A percentile compares a stretch with the other conserved stretches of the same genome.
phyloP scores from a whole-genome alignment of 2,329 filamentous ascomycete genomes.

The Fusarium phyllophilum region DNA sequence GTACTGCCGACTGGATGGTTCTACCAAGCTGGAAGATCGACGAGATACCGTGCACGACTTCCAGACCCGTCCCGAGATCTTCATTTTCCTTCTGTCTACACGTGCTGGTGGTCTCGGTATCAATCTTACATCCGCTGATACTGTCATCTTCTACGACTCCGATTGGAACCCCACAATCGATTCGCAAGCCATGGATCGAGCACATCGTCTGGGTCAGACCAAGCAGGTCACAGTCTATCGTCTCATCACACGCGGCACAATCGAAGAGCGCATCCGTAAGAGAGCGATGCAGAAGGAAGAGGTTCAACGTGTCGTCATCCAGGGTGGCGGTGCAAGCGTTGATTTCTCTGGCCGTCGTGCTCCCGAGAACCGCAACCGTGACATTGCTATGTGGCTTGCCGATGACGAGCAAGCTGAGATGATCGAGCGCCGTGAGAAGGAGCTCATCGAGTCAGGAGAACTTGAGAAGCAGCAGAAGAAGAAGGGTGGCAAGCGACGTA shows the following conservation, averaged over 20 bases:
- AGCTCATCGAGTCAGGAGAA: constrained; percentile 79
- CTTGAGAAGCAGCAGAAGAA: constrained; percentile 72
- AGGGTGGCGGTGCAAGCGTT: constrained; percentile 87
- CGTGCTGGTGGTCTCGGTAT: constrained; percentile 98
- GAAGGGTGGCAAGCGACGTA: constrained; percentile 68
- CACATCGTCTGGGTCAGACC: constrained; percentile 96
- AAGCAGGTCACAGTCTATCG: constrained; percentile 97
- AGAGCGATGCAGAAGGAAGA: constrained; percentile 98
- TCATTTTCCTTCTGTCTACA: constrained; percentile 95
- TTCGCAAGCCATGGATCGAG: constrained; percentile 98
- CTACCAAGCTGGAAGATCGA: constrained; percentile 95
- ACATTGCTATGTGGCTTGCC: constrained; percentile 98
- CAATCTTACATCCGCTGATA: constrained; percentile 95
- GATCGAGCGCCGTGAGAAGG: constrained; percentile 92
- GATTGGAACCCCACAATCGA: constrained; percentile 99
- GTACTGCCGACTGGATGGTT: constrained; percentile 95
- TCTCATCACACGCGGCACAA: constrained; percentile 94
- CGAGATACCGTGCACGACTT: constrained; percentile 97
- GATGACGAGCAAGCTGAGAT: constrained; percentile 96
- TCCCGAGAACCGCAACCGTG: constrained; percentile 92
- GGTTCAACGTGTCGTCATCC: constrained; percentile 96
- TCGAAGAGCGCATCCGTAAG: constrained; percentile 98
- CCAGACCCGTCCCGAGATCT: constrained; percentile 93
- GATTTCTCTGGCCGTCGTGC: constrained; percentile 94
- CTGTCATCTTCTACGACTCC: constrained; percentile 99